Base-by-base conservation (phyloP, 1,284 basidiomycete species). In the Pseudozyma flocculosa region DNA sequence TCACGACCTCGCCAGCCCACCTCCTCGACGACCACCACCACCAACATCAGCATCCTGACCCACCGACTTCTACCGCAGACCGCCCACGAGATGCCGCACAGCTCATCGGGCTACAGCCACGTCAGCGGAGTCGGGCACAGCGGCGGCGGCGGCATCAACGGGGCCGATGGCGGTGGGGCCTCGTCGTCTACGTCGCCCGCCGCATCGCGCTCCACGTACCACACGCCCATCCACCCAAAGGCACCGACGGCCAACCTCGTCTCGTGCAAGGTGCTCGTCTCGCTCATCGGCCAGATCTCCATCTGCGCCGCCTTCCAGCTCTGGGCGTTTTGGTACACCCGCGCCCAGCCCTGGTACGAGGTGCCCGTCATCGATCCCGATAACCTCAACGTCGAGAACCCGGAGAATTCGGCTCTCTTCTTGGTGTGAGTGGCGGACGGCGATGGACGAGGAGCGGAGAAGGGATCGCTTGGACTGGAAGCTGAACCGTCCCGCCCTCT, bases 161-260 rank as follows among this genome's bases (percentile, higher is more conserved):
- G 26, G 7, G 26, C 7, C 7, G 11, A 11, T 29, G 26, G 11
- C 26, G 26, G 7, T 29, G 7, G 5, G 26, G 2, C n/a, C 18
- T 40, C 21, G 9, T 21, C 38, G 10, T 23, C 8, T 15, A 15
- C 21, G 18, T 23, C 19, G 18, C 10, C 21, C 1, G 11, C 38
- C 14, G n/a, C 17, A 38, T 19, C 37, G 18, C 8, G 30, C 32
- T 24, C 9, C 19, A 9, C 13, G 29, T 21, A 24, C 8, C 19
- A 13, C 11, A 29, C 57, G 24, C 62, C 62, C 10, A 65, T 98
- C 65, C 85, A 90, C 75, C 85, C 88, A 2, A 94, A 94, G 75
- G 85, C 92, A 40, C 95, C 95, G 5, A 98, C 95, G 0, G 92
- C 94, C 1, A 96, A 90, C 72, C 83, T 99, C 24, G 91, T 99